Base-by-base conservation (phyloP, 768 basidiomycete species). In the Floccularia luteovirens region DNA sequence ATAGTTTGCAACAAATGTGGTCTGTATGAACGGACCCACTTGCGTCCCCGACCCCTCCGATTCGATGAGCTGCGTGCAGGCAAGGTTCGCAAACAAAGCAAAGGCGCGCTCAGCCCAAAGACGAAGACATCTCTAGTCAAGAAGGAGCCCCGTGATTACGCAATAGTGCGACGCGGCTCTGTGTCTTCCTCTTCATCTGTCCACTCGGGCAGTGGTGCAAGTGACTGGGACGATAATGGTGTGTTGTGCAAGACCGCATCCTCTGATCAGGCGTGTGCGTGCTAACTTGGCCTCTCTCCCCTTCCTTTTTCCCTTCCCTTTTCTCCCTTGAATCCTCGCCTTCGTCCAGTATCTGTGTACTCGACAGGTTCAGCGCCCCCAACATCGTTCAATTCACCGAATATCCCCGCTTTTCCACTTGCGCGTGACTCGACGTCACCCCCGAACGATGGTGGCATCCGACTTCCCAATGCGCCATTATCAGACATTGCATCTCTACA, bases 1-100 rank as follows among this genome's bases (percentile, higher is more conserved):
- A 91, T 91, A 53, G 89, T 91, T 32, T 91, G 89, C 74, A 91
- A 91, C 73, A 91, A 91, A 67, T 91, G 89, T 48, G 89, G 89
- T 7, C 72, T 91, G 27, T 91, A 91, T 53, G 89, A 91, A 60
- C 85, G 89, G 54, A 91, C 89, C 10, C 89, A 91, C 49, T 61
- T 90, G 41, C 76, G 89, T 17, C 77, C 88, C 3, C 73, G 89
- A 10, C 89, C 89, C 5, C 69, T 90, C 13, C 81, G 88, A 39
- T 90, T 91, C 46, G 89, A 90, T 57, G 89, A 90, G 59, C 74
- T 91, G 30, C 78, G 88, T 4, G 82, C 86, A 0, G 87, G 88
- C n/a, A 90, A 90, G 62, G 77, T 83, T 10, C 73, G 88, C 44
- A 88, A 79, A 61, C 66, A 69, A 38, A 59, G 52, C 20, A 69